A percentile compares a stretch with the other conserved stretches of the same genome.
These are phyloP conservation scores for Candida gorgasii DNA, from an alignment of 805 yeast species.

Conservation along the genomic window DNA sequence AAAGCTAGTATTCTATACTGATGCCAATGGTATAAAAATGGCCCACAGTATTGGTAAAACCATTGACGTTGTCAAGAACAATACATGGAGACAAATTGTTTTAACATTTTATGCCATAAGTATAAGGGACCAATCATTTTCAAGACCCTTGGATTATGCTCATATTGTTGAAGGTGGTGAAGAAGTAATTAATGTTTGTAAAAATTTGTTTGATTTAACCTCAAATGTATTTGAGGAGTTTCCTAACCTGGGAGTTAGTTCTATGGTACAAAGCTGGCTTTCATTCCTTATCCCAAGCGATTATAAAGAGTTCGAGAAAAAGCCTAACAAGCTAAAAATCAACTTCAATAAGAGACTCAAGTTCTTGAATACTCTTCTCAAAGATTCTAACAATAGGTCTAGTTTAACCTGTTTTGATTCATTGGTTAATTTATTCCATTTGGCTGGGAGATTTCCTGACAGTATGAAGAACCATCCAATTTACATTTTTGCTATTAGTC, in stretches of 20 bases:
- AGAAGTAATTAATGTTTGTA: slow-evolving; percentile 26
- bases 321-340: slow-evolving; percentile 31
- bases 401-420: slow-evolving; percentile 37
- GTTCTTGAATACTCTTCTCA: slow-evolving; percentile 28
- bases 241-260: slow-evolving; percentile 16
- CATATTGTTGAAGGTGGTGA: slow-evolving; percentile 21
- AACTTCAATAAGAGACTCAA: slow-evolving; percentile 39
- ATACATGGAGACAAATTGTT: slow-evolving; percentile 38
- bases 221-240: slow-evolving; percentile 30
- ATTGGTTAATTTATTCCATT: slow-evolving; percentile 33
- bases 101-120: slow-evolving; percentile 31
- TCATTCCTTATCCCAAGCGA: slow-evolving; percentile 35
- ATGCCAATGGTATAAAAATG: slow-evolving; percentile 23
- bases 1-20: slow-evolving; percentile 31
- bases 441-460: slow-evolving; percentile 33
- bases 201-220: slow-evolving; percentile 33
- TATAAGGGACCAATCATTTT: slow-evolving; percentile 36
- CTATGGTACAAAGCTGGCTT: slow-evolving; percentile 30
- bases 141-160: slow-evolving; percentile 38
- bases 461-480: slow-evolving; percentile 25
- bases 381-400: slow-evolving; percentile 26
- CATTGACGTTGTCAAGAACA: slow-evolving; percentile 30
- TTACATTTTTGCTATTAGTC: slow-evolving; percentile 27
- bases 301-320: slow-evolving; percentile 30
- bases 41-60: slow-evolving; percentile 23